These are phyloP conservation scores for Acacia confusa DNA, from an alignment of 306 rosid species.

Conservation along the genomic window DNA sequence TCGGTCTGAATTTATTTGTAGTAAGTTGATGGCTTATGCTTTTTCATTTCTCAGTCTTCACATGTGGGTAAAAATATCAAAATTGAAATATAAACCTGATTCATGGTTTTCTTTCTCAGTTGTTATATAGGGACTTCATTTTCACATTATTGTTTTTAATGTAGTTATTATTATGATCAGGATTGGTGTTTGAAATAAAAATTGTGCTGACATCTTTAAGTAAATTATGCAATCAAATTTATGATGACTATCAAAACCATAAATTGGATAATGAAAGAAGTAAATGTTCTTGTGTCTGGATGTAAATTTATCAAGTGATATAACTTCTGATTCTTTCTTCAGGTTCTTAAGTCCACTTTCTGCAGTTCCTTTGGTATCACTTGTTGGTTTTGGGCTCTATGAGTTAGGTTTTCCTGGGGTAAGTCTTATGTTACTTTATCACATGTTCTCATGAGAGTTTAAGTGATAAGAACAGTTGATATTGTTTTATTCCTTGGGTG, in stretches of 20 bases:
- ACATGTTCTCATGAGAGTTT: not conserved
- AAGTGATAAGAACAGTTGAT: conserved; percentile 10
- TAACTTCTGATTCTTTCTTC: conserved; percentile 33
- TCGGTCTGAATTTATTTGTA: conserved; percentile 38
- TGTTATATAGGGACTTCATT: not conserved
- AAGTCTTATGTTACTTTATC: conserved; percentile 39
- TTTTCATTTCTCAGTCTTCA: not conserved
- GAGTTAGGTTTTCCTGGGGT: conserved; percentile 98
- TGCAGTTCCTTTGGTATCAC: conserved; percentile 79
- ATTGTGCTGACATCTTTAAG: not conserved
- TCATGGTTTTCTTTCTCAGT: conserved; percentile 2
- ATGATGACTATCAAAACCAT: conserved; percentile 4
- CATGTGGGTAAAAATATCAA: conserved; percentile 11
- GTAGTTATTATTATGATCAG: conserved; percentile 19
- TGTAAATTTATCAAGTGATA: conserved; percentile 13
- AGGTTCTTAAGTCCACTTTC: conserved; percentile 97
- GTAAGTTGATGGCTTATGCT: conserved; percentile 9
- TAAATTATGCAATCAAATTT: conserved; percentile 23
- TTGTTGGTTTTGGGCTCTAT: conserved; percentile 93
- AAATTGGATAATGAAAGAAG: conserved; percentile 5
- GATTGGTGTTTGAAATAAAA: conserved; percentile 18
- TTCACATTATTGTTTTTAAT: conserved; percentile 2
- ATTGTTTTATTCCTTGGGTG: conserved; percentile 38
- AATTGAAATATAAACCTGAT: not conserved
- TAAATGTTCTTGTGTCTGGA: conserved; percentile 9